Evolutionary conservation across 2,329 filamentous ascomycete genomes (phyloP), one percentile per base, ranked within the genome.

Genomic region (Rosellinia necatrix): DNA sequence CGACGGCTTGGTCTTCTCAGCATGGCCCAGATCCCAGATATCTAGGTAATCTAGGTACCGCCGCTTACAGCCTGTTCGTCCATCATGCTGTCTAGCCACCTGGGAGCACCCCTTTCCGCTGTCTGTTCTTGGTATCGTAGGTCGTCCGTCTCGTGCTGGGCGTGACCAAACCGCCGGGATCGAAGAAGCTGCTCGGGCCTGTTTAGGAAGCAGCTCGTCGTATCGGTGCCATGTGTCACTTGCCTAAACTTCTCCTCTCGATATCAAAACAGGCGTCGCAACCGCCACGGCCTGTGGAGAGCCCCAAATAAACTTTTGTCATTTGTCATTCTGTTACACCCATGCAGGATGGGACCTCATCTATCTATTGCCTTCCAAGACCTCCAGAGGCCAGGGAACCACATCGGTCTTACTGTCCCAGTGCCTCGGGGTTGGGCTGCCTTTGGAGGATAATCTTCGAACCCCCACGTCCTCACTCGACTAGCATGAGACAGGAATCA

Each of bases 311-410:
- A 49, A 38, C 41, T 46, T 41, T 40, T 15, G 27, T 49, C 25
- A 37, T 32, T 41, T 46, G 52, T 15, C 49, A 44, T 44, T 40
- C 15, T 53, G 38, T 35, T 46, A 46, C 43, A 46, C 40, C 15
- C 17, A 22, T 25, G n/a, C n/a, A 17, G 47, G 47, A 49, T 38
- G 44, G 44, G 27, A 25, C 21, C 52, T 56, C 42, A 56, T 59
- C 40, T 59, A 49, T 32, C 24, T 9, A 43, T 35, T 43, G 49
- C 44, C 34, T 51, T 41, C 29, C 44, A 34, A 40, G 48, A 29
- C 15, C 47, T 50, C 7, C 19, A 38, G n/a, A 30, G 21, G n/a
- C 21, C 50, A 49, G 50, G 46, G 17, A 32, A 35, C 40, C 17
- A 34, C 32, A 38, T 17, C 7, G 19, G 15, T 40, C 32, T 10